These are phyloP conservation scores for Auricularia auricula-judae DNA, from an alignment of 768 basidiomycete species.

Conservation along the genomic window DNA sequence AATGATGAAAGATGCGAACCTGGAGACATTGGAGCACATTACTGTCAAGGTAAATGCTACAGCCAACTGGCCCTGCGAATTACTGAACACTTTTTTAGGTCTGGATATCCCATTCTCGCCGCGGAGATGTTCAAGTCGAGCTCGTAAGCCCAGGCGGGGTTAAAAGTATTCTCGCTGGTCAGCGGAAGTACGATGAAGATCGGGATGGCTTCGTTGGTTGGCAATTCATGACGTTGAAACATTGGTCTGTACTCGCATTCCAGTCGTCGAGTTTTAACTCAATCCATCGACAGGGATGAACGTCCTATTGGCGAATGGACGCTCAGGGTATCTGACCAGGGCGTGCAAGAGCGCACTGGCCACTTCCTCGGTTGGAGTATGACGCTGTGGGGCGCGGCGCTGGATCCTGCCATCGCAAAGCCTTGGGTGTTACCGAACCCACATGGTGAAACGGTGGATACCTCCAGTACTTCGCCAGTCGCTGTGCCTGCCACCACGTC, in stretches of 20 bases:
- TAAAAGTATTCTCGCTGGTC: conserved; percentile 70
- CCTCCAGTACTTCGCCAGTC: conserved; percentile 19
- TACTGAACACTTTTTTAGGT: conserved; percentile 18
- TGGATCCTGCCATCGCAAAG: conserved; percentile 57
- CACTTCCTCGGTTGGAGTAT: conserved; percentile 85
- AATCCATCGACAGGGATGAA: conserved; percentile 61
- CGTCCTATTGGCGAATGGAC: conserved; percentile 86
- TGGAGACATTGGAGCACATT: conserved; percentile 85
- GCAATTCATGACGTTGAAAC: conserved; percentile 98
- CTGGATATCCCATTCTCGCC: conserved; percentile 77
- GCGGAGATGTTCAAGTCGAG: conserved; percentile 93
- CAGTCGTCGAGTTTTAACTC: neutral
- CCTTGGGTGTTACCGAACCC: conserved; percentile 31
- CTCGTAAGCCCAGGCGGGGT: conserved; percentile 77
- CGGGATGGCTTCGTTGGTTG: conserved; percentile 77
- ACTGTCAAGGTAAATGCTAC: conserved; percentile 47
- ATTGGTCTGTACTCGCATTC: conserved; percentile 55
- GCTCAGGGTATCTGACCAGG: conserved; percentile 73
- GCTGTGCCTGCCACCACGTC: conserved; percentile 26
- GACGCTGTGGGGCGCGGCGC: conserved; percentile 80
- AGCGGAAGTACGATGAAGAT: conserved; percentile 53
- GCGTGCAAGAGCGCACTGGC: conserved; percentile 43
- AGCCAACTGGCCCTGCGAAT: too few relatives aligned
- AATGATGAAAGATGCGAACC: conserved; percentile 59
- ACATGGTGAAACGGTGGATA: conserved; percentile 20